Evolutionary conservation across 2,329 filamentous ascomycete species (phyloP).

Genomic region (Neoascochyta sp.): DNA sequence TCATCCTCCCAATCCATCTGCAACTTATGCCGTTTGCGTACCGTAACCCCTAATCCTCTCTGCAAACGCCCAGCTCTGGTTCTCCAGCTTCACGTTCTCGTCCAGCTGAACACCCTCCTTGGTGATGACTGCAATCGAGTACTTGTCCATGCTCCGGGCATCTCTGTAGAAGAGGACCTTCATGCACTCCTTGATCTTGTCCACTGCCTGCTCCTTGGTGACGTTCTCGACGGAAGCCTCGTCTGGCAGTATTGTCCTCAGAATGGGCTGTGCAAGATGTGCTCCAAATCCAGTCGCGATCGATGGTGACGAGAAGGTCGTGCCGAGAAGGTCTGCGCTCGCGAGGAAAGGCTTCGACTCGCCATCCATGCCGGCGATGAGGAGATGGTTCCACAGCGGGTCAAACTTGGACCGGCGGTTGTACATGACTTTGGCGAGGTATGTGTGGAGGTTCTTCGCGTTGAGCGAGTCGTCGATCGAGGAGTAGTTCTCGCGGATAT

Average conservation of each 20-base stretch:
- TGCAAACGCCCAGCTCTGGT: constrained; percentile 97
- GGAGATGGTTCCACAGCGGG: constrained; percentile 92
- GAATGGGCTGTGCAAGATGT: constrained; percentile 87
- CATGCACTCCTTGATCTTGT: constrained; percentile 87
- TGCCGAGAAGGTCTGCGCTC: constrained; percentile 85
- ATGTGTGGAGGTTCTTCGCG: constrained; percentile 93
- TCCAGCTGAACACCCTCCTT: constrained; percentile 80
- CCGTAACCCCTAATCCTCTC: constrained; percentile 94
- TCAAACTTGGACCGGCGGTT: constrained; percentile 92
- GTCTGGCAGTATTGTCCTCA: constrained; percentile 79
- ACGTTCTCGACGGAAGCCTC: constrained; percentile 72
- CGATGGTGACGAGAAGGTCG: constrained; percentile 81
- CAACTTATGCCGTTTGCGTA: constrained; percentile 57
- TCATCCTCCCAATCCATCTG: too few species aligned
- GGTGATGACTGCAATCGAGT: constrained; percentile 86
- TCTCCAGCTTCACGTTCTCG: constrained; percentile 82
- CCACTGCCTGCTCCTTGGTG: constrained; percentile 72
- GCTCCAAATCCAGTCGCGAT: constrained; percentile 92
- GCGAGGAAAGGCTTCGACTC: constrained; percentile 83
- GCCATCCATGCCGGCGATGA: constrained; percentile 80
- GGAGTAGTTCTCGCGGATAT: constrained; percentile 84
- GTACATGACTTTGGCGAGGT: constrained; percentile 94
- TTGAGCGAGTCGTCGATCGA: constrained; percentile 59
- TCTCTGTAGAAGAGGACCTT: constrained; percentile 98
- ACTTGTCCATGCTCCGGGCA: constrained; percentile 84